A percentile compares a stretch with the other conserved stretches of the same genome.
These are phyloP conservation scores for Paxillus involutus DNA, from an alignment of 768 basidiomycete species.

Conservation along the genomic window DNA sequence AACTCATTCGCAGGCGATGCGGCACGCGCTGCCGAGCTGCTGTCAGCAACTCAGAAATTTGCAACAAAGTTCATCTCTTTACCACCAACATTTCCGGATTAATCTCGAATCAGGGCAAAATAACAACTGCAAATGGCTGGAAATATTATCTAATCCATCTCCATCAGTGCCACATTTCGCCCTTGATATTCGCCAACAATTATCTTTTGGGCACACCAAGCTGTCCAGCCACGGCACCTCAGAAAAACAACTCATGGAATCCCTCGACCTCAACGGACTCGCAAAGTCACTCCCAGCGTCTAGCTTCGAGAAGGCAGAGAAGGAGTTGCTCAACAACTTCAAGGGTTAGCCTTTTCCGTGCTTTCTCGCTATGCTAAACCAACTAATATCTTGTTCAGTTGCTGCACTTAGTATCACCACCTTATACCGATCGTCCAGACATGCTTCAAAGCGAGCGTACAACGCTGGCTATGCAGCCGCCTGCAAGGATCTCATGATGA, in stretches of 20 bases:
- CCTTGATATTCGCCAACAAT: slow-evolving; percentile 7
- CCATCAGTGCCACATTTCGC: background rate
- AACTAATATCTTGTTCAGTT: slow-evolving; percentile 43
- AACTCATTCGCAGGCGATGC: too few relatives aligned
- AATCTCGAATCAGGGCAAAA: background rate
- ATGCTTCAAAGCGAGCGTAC: slow-evolving; percentile 77
- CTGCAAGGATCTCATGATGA: slow-evolving; percentile 75
- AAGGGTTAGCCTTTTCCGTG: slow-evolving; percentile 48
- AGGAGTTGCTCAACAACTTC: slow-evolving; percentile 78
- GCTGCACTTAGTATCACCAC: slow-evolving; percentile 85
- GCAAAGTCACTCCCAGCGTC: slow-evolving; percentile 71
- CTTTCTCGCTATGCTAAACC: slow-evolving; percentile 1
- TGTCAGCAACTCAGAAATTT: too few relatives aligned
- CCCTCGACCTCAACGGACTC: slow-evolving; percentile 77
- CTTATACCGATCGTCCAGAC: slow-evolving; percentile 75
- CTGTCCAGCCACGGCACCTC: too few relatives aligned
- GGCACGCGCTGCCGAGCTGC: too few relatives aligned
- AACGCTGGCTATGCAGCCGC: slow-evolving; percentile 79
- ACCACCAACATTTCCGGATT: background rate
- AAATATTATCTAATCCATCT: slow-evolving; percentile 5
- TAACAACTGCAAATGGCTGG: background rate
- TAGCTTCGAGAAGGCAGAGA: slow-evolving; percentile 75
- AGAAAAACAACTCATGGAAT: slow-evolving; percentile 50
- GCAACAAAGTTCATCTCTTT: too few relatives aligned
- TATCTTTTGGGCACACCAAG: background rate